Evolutionary conservation across 2,329 filamentous ascomycete genomes (phyloP).

Genomic region (Botryotinia narcissicola): DNA sequence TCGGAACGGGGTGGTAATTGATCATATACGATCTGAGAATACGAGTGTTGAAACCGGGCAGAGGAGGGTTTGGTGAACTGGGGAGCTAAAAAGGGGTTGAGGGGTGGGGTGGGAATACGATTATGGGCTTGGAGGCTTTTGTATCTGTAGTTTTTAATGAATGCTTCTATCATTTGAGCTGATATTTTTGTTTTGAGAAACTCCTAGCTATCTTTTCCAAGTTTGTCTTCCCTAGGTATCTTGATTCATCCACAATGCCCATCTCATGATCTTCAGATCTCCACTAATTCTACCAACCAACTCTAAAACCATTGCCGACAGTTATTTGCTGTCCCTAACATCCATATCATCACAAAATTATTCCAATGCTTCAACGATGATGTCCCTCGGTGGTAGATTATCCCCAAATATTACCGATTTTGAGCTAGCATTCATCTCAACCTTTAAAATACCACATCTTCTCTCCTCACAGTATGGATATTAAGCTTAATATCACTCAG

Average conservation of each 20-base stretch:
- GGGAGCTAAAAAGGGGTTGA: not conserved
- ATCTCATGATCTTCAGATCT: not conserved
- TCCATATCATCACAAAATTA: not conserved
- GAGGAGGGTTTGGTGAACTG: not conserved
- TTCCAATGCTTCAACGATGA: not conserved
- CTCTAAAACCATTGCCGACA: not conserved
- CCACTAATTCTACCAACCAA: not conserved
- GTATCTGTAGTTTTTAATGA: slow-evolving; percentile 12
- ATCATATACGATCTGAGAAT: slow-evolving; percentile 17
- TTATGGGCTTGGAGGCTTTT: not conserved
- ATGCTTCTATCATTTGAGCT: not conserved
- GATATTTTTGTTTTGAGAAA: not conserved
- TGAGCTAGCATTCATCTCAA: not conserved
- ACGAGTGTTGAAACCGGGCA: not conserved
- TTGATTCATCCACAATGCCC: not conserved
- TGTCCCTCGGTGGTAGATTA: not conserved
- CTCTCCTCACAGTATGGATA: too few species aligned
- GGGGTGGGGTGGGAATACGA: not conserved
- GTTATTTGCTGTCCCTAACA: not conserved
- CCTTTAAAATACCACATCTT: rapidly evolving
- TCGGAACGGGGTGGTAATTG: slow-evolving; percentile 17
- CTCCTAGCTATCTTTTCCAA: not conserved
- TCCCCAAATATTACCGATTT: not conserved
- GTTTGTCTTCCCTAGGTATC: not conserved
- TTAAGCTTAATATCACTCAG: too few species aligned